These are phyloP conservation scores for Salix suchowensis DNA, from an alignment of 345 rosid genomes.

Conservation along the genomic window DNA sequence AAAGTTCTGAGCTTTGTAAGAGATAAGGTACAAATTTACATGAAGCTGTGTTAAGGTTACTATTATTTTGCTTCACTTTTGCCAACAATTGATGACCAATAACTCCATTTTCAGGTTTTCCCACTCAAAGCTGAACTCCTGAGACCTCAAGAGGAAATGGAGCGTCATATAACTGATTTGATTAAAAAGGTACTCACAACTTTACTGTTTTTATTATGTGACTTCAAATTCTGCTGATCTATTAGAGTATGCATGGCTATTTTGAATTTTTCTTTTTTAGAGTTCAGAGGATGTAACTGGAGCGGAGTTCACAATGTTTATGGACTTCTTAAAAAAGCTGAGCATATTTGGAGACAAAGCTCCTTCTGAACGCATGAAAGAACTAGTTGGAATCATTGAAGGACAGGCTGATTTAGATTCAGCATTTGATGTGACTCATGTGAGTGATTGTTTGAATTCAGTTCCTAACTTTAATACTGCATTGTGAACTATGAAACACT, in stretches of 20 bases:
- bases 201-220: too few relatives aligned
- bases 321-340: constrained; percentile 89
- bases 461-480: background rate
- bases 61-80: background rate
- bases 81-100: constrained; percentile 9
- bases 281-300: constrained; percentile 96
- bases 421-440: constrained; percentile 61
- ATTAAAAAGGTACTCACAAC: constrained; percentile 61
- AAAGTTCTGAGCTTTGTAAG: constrained; percentile 75
- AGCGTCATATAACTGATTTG: constrained; percentile 82
- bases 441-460: background rate
- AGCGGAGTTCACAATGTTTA: constrained; percentile 94
- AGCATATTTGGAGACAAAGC: constrained; percentile 93
- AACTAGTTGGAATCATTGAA: constrained; percentile 81
- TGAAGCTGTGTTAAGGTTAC: background rate
- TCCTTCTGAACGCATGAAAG: constrained; percentile 88
- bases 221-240: background rate
- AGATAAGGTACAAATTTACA: constrained; percentile 63
- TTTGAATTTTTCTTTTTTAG: constrained; percentile 38
- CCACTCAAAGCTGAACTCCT: constrained; percentile 85
- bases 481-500: background rate
- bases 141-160: constrained; percentile 97
- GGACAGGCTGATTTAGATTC: constrained; percentile 97
- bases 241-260: constrained; percentile 3
- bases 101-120: constrained; percentile 55